Evolutionary conservation across 2,329 filamentous ascomycete genomes (phyloP), one percentile per base, ranked within the genome.

Genomic region (Colletotrichum filicis): DNA sequence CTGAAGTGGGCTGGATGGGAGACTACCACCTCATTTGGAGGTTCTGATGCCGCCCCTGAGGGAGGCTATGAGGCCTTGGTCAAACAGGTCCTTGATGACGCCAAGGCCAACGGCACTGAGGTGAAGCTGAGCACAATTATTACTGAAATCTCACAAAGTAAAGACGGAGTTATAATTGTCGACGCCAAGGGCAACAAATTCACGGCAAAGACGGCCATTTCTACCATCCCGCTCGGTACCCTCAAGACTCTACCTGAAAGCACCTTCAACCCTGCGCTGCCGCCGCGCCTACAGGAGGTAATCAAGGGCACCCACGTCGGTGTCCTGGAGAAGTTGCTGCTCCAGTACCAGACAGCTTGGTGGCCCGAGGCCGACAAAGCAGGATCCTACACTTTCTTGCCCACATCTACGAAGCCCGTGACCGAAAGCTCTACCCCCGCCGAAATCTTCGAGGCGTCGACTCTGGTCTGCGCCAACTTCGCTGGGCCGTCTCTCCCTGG

Each of bases 1-100:
- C 37, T 73, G 55, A 73, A 70, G 49, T 73, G 71, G 71, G 66
- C 71, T 8, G 71, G 71, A 12, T 73, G 71, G 71, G 71, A 73
- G 49, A 52, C 26, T 11, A 52, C 56, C 2, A 73, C 56, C 14
- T 42, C 71, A 9, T 73, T 73, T 49, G 67, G 66, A 4, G 71
- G 71, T 28, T 73, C 71, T 9, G 71, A 73, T 37, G 67, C 71
- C n/a, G 71, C 71, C 26, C 71, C 71, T 7, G 66, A 73, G 32
- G 71, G 71, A 66, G 71, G 71, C 11, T 73, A 71, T 30, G 57
- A 73, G 46, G 60, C 71, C 12, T 30, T 73, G 46, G 67, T 73
- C 6, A 66, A 62, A 19, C 61, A 61, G 49, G 71, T 73, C 8
- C 19, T 73, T 46, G 66, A 73, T 19, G 71, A 73, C 37, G 71